A percentile compares a stretch with the other conserved stretches of the same genome.
Conservation (phyloP, 352 stramenopile species). For the Pythium biforme region DNA sequence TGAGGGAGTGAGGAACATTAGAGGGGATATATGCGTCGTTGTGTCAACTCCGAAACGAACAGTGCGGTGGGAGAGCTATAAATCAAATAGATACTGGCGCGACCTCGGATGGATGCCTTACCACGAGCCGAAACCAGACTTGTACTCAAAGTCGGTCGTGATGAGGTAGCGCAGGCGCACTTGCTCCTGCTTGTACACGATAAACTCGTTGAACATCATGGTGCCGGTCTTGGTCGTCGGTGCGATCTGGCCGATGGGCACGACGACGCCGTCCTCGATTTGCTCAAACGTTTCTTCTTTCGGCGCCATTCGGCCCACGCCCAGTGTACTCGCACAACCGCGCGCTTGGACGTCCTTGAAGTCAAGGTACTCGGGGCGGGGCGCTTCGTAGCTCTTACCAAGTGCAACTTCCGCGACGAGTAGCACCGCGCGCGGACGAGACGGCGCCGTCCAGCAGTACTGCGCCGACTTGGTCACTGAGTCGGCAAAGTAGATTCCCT, state of each 20-base stretch:
- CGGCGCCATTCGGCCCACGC: slow-evolving; percentile 47
- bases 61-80: neutral
- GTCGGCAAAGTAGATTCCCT: slow-evolving; percentile 80
- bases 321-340: slow-evolving; percentile 36
- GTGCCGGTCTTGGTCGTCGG: slow-evolving; percentile 33
- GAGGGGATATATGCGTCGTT: too few species aligned
- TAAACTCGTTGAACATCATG: slow-evolving; percentile 72
- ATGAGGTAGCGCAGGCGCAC: slow-evolving; percentile 63
- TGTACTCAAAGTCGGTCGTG: slow-evolving; percentile 41
- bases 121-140: neutral
- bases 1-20: too few species aligned
- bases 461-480: slow-evolving; percentile 45
- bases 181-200: slow-evolving; percentile 70
- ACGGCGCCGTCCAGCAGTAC: slow-evolving; percentile 42
- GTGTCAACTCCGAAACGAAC: too few species aligned
- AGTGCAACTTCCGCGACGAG: slow-evolving; percentile 64
- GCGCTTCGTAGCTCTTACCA: slow-evolving; percentile 46
- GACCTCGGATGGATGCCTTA: slow-evolving; percentile 5
- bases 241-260: slow-evolving; percentile 52
- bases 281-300: slow-evolving; percentile 32
- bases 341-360: slow-evolving; percentile 43
- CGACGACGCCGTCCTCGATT: slow-evolving; percentile 48
- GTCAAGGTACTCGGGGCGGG: slow-evolving; percentile 44
- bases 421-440: slow-evolving; percentile 34
- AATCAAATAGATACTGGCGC: slow-evolving; percentile 1